Base-by-base conservation (phyloP, 768 basidiomycete species). In the Lyophyllum decastes region DNA sequence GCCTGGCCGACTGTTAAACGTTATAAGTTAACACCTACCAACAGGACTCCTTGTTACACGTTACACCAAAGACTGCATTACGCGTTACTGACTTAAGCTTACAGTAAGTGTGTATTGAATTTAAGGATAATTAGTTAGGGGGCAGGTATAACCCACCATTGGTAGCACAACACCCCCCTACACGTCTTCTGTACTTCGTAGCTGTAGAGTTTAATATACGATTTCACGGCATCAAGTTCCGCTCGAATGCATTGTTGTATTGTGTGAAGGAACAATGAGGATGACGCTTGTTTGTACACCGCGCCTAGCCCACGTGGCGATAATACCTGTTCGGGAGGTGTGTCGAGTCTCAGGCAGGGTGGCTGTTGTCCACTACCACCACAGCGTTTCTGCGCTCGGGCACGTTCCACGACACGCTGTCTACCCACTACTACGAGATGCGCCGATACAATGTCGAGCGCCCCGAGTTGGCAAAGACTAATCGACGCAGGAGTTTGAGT, bases 401-500 rank as follows among this genome's bases (percentile, higher is more conserved):
- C 48, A 49, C 48, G 24, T 34, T 49, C 14, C 44, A 45, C 48
- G 11, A 30, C 26, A 2, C 27, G 2, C 22, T 49, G 17, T 14
- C 4, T 34, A 38, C 21, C 19, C n/a, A 21, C 22, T 10, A 35
- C 11, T 7, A 38, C 22, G 38, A 49, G 11, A 61, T 61, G 60
- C 56, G 49, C n/a, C 47, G 43, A 43, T n/a, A 33, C 11, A 48
- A 47, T 41, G 35, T 47, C 16, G 53, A 54, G 35, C 49, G 49
- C 27, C 54, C 56, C 17, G 50, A 64, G 56, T 46, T 62, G 24
- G 50, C 44, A 16, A 56, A 56, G 38, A 19, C 64, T 2, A 49
- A 41, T 40, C 60, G 62, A 52, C 59, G 64, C 25, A 68, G 74
- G 25, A 74, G 74, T 49, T 63, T 76, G 64, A 73, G 70, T 57